Evolutionary conservation across 495 filamentous ascomycete genomes (phyloP), one percentile per base, ranked within the genome.

Genomic region (Hypomontagnella submonticulosa): DNA sequence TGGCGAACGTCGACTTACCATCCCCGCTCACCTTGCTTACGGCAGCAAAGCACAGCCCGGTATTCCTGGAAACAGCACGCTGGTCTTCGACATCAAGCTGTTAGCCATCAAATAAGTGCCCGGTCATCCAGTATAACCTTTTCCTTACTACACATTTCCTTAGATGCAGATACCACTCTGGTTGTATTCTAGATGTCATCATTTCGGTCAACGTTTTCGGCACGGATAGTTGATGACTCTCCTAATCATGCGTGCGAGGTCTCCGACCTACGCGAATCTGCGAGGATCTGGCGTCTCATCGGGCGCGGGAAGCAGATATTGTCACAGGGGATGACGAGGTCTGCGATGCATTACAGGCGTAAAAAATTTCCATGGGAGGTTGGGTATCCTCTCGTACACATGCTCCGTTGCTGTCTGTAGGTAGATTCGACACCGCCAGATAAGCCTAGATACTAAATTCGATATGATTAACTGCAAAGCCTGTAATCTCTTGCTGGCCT

Each of bases 31-130:
- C 57, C 84, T 92, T 15, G 96, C 88, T 56, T 98, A 99, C 75
- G 95, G 95, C 77, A 90, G 84, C 80, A 90, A 91, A 77, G 76
- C 81, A 37, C 71, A 88, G 7, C 87, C 90, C 41, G 91, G 88
- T 44, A 98, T 99, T 62, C 95, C 95, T 9, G 84, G 80, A 32
- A 98, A 98, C 85, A 92, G 91, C 75, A 90, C 89, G 61, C 79
- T 99, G 71, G 83, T 90, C 73, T 99, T 99, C 76, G 95, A 99
- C 74, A 82, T 97, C 77, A 97, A 96, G 87, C 77, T 92, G 42
- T 79, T 96, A 32, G 87, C 89, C 62, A 85, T 85, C 73, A 85
- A 85, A 79, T 86, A 82, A 76, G 70, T 40, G 57, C 20, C 18
- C 11, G 11, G 20, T n/a, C 4, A 30, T 40, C 38, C 18, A 12